Conservation (phyloP, 805 yeast species). For the Huiozyma sinensis region DNA sequence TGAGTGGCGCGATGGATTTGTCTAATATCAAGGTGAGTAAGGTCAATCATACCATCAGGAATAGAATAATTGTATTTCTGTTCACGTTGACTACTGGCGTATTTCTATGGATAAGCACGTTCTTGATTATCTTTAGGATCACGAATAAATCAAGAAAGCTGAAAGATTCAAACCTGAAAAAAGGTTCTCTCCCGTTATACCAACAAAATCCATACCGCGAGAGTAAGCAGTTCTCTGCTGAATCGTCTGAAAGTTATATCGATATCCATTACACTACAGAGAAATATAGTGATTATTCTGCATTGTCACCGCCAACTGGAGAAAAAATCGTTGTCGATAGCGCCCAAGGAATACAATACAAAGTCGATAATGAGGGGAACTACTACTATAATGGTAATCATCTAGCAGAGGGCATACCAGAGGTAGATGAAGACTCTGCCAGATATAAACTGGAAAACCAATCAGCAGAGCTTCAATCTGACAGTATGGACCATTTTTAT, state of each 20-base stretch:
- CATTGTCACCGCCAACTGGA: slow-evolving; percentile 1
- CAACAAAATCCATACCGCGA: slow-evolving; percentile 1
- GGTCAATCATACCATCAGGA: not conserved
- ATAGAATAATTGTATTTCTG: slow-evolving; percentile 1
- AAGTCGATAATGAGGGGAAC: slow-evolving; percentile 17
- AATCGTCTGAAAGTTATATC: not conserved
- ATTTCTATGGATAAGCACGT: slow-evolving; percentile 4
- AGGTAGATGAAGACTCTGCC: too few species aligned
- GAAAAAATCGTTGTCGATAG: slow-evolving; percentile 12
- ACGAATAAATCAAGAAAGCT: not conserved
- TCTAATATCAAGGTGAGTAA: not conserved
- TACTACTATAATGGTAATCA: slow-evolving; percentile 15
- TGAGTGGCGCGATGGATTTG: slow-evolving; percentile 3
- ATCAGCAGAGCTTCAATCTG: too few species aligned
- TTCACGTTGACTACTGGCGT: not conserved
- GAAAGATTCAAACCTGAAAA: not conserved
- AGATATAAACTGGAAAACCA: too few species aligned
- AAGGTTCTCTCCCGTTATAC: not conserved
- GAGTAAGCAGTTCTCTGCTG: not conserved
- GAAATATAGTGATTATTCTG: slow-evolving; percentile 2
- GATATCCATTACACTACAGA: slow-evolving; percentile 1
- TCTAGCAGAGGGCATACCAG: too few species aligned
- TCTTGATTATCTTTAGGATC: not conserved
- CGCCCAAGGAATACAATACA: slow-evolving; percentile 16
- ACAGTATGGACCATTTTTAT: not conserved